Evolutionary conservation across 2,329 filamentous ascomycete species (phyloP).

Genomic region (Botrytis aclada): DNA sequence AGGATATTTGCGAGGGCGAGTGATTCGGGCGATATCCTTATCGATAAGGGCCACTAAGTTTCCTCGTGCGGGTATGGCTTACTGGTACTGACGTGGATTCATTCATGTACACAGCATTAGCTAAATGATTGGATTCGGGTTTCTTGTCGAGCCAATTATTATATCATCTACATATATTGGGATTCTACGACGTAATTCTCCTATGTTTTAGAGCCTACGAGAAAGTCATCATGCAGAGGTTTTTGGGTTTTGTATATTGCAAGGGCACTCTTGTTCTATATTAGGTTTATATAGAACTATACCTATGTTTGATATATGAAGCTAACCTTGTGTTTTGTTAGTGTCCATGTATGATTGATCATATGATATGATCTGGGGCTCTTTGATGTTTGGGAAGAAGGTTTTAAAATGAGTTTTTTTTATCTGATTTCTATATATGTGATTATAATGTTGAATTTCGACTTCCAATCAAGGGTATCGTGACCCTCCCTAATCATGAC

Average conservation of each 20-base stretch:
- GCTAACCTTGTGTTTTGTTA: not conserved
- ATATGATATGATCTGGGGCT: not conserved
- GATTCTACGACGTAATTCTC: not conserved
- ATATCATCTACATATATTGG: not conserved
- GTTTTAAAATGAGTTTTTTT: not conserved
- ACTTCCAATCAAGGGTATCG: not conserved
- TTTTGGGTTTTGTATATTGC: not conserved
- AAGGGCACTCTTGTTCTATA: not conserved
- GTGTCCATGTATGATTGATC: not conserved
- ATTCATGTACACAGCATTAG: not conserved
- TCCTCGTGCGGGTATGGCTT: not conserved
- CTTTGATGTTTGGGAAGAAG: not conserved
- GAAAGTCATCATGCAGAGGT: not conserved
- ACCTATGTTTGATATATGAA: not conserved
- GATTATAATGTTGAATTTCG: conserved; percentile 18
- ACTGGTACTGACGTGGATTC: conserved; percentile 12
- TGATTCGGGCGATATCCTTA: conserved; percentile 10
- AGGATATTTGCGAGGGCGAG: not conserved
- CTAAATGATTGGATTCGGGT: not conserved
- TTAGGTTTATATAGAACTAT: not conserved
- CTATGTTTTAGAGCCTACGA: not conserved
- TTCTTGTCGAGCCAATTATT: not conserved
- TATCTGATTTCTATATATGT: not conserved
- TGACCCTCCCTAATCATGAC: not conserved
- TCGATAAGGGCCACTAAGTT: conserved; percentile 15